Percentiles rank a stretch among this genome's conserved stretches.
Conservation (phyloP, 225 moss, liverwort and hornwort species). For the Polytrichum commune region DNA sequence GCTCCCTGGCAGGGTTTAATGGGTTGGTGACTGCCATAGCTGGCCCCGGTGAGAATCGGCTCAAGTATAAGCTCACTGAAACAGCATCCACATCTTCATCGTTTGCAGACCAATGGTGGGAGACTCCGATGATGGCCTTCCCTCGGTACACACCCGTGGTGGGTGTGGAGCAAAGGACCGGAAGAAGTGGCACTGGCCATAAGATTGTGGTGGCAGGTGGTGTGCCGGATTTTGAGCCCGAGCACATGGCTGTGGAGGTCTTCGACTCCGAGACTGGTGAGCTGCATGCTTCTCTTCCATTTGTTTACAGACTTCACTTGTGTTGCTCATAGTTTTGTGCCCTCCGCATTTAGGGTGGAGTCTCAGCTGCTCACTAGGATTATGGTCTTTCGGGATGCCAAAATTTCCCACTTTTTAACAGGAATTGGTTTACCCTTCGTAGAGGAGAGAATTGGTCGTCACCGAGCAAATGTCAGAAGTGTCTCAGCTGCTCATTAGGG, state of each 20-base stretch:
- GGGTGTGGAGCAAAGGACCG: conserved; percentile 19
- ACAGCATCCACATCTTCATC: conserved; percentile 12
- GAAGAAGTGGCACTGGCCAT: conserved; percentile 24
- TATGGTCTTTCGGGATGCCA: too few relatives aligned
- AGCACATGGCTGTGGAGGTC: conserved; percentile 53
- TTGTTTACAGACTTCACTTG: background rate
- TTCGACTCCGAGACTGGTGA: conserved; percentile 46
- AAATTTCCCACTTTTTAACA: too few relatives aligned
- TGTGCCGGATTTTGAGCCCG: conserved; percentile 41
- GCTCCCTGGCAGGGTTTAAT: conserved; percentile 27
- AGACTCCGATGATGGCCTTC: conserved; percentile 36
- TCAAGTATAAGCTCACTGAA: conserved; percentile 43
- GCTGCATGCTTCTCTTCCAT: conserved; percentile 3
- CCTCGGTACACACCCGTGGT: conserved; percentile 42
- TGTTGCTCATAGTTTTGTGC: too few relatives aligned
- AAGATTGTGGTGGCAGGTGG: conserved; percentile 54
- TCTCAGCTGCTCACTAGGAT: too few relatives aligned
- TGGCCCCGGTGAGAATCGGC: conserved; percentile 35
- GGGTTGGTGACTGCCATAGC: conserved; percentile 42
- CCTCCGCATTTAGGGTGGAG: too few relatives aligned
- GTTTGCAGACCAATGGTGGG: conserved; percentile 38
- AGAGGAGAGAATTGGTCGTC: too few relatives aligned
- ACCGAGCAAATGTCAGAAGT: too few relatives aligned
- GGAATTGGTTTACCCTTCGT: too few relatives aligned
- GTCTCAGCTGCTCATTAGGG: too few relatives aligned